phyloP scores from a whole-genome alignment of 768 basidiomycete genomes.

The Pulveroboletus sp. region DNA sequence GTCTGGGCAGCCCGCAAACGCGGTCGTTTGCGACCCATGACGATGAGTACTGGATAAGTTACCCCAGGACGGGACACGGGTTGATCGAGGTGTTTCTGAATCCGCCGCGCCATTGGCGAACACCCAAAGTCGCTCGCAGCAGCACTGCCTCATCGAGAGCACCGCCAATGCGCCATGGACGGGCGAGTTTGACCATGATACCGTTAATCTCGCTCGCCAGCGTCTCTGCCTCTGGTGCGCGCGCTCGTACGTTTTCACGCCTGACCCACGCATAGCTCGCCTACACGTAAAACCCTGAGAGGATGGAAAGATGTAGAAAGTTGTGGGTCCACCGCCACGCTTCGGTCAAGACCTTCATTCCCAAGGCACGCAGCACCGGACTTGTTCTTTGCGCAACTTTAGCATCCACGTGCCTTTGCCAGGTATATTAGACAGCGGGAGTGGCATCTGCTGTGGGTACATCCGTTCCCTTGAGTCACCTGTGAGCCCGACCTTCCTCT shows the following conservation, averaged over 20 bases:
- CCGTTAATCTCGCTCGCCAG: too few species aligned
- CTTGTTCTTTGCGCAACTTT: background rate
- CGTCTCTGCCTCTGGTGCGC: background rate
- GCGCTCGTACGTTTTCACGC: background rate
- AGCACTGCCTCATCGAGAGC: background rate
- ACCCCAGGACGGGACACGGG: constrained; percentile 1
- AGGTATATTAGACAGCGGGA: constrained; percentile 4
- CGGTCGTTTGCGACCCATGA: constrained; percentile 42
- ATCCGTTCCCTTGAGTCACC: too few species aligned
- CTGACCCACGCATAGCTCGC: background rate
- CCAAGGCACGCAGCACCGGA: background rate
- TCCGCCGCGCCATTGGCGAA: background rate
- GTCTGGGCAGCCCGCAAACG: constrained; percentile 38
- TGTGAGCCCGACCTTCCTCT: background rate
- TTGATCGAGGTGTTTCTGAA: background rate
- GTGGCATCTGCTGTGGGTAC: background rate
- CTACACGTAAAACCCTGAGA: background rate
- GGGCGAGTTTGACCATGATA: too few species aligned
- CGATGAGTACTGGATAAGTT: constrained; percentile 2
- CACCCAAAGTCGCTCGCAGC: too few species aligned
- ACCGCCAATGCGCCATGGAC: too few species aligned
- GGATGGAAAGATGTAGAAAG: background rate
- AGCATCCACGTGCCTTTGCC: background rate
- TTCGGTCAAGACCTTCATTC: background rate
- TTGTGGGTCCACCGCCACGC: constrained; percentile 8